Evolutionary conservation across 148 eudicot genomes (phyloP).

Genomic region (Hydrangea macrophylla): DNA sequence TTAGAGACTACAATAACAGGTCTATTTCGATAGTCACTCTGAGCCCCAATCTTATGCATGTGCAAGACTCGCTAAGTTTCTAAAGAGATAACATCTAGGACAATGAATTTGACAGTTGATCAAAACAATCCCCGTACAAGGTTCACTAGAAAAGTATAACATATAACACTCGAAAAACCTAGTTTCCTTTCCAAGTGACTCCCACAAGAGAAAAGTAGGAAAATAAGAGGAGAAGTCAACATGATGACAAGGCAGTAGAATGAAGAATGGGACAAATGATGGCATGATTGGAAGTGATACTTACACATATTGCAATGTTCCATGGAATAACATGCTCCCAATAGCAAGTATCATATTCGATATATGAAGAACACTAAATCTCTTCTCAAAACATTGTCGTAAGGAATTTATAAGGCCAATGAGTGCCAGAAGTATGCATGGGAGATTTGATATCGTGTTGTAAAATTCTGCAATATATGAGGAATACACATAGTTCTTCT

Average conservation of each 20-base stretch:
- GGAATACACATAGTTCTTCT: conserved; percentile 49
- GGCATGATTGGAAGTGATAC: conserved; percentile 13
- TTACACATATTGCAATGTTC: conserved; percentile 56
- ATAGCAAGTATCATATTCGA: conserved; percentile 57
- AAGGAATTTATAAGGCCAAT: conserved; percentile 52
- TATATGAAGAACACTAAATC: conserved; percentile 55
- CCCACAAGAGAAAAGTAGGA: neutral
- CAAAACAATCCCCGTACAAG: too few species aligned
- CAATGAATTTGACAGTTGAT: too few species aligned
- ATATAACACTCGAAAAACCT: too few species aligned
- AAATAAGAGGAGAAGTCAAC: neutral
- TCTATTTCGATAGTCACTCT: too few species aligned
- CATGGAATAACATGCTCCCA: conserved; percentile 58
- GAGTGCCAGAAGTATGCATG: conserved; percentile 48
- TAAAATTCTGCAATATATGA: conserved; percentile 54
- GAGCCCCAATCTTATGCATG: too few species aligned
- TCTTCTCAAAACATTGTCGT: conserved; percentile 61
- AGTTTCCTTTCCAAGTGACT: too few species aligned
- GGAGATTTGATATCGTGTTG: conserved; percentile 58
- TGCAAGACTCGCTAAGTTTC: too few species aligned
- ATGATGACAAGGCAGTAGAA: neutral
- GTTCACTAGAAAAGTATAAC: too few species aligned
- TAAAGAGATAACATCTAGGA: too few species aligned
- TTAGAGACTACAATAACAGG: too few species aligned
- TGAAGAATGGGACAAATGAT: neutral